Evolutionary conservation across 768 basidiomycete genomes (phyloP).

Genomic region (Tremella mesenterica): DNA sequence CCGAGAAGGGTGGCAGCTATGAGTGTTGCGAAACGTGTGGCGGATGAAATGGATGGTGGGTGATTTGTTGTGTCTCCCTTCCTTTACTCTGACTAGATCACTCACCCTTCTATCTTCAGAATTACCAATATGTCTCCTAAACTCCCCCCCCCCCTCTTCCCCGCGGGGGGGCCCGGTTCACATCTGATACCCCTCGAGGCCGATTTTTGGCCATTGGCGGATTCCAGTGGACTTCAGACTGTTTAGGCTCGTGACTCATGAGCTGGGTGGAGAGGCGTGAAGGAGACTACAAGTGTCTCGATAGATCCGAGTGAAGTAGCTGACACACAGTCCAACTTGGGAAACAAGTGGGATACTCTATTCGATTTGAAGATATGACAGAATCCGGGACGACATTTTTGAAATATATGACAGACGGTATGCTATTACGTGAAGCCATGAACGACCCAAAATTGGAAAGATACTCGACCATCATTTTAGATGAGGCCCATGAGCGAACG

Average conservation of each 20-base stretch:
- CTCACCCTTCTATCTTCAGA: no score
- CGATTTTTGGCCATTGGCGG: no score
- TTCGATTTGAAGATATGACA: conserved; percentile 97
- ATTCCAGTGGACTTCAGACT: no score
- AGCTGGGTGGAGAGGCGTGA: no score
- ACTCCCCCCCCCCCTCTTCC: no score
- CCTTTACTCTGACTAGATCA: not conserved
- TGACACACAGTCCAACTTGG: conserved; percentile 80
- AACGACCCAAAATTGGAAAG: conserved; percentile 79
- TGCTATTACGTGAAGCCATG: conserved; percentile 96
- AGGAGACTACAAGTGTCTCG: no score
- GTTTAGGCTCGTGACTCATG: no score
- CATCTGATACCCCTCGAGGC: no score
- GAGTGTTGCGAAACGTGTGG: conserved; percentile 96
- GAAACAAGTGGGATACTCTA: conserved; percentile 91
- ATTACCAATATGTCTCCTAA: no score
- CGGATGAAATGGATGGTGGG: conserved; percentile 97
- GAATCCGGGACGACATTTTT: conserved; percentile 82
- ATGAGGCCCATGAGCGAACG: conserved; percentile 97
- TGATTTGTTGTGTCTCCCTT: no score
- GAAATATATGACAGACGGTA: conserved; percentile 99
- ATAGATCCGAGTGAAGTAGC: not conserved
- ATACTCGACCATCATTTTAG: conserved; percentile 96
- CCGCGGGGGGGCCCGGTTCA: no score
- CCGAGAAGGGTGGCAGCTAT: conserved; percentile 93